A percentile compares a stretch with the other conserved stretches of the same genome.
phyloP scores from a whole-genome alignment of 805 yeast species.

The Saccharomyces paradoxus region DNA sequence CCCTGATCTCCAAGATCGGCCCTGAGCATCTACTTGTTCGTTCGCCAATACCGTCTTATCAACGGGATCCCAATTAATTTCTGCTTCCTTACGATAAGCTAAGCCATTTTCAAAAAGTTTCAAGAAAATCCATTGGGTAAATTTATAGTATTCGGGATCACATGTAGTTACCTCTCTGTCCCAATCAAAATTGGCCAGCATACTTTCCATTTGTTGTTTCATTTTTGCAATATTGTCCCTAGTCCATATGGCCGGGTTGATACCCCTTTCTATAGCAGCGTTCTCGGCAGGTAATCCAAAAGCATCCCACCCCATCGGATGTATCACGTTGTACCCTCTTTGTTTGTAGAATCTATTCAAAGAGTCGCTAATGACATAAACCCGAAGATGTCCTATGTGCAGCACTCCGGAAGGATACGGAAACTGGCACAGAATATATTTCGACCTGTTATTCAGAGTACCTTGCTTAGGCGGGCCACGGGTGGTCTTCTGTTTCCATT shows the following conservation, averaged over 20 bases:
- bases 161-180: constrained; percentile 83
- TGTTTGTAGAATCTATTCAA: constrained; percentile 70
- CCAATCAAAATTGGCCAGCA: constrained; percentile 92
- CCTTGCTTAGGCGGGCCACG: constrained; percentile 9
- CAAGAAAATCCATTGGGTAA: constrained; percentile 84
- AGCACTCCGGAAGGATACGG: constrained; percentile 93
- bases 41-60: constrained; percentile 92
- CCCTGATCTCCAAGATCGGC: constrained; percentile 95
- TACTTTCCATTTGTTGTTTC: constrained; percentile 70
- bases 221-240: constrained; percentile 67
- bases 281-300: constrained; percentile 98
- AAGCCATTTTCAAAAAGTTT: constrained; percentile 64
- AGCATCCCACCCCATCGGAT: constrained; percentile 99
- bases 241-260: constrained; percentile 83
- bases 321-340: constrained; percentile 70
- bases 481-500: constrained; percentile 23
- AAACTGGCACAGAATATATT: constrained; percentile 75
- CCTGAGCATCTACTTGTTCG: constrained; percentile 89
- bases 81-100: constrained; percentile 81
- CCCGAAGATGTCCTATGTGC: constrained; percentile 92
- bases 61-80: constrained; percentile 96
- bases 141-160: constrained; percentile 76
- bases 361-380: constrained; percentile 83
- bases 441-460: constrained; percentile 8
- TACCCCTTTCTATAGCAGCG: constrained; percentile 83